phyloP scores from a whole-genome alignment of 768 basidiomycete species.

The Antrodiella citrinella region DNA sequence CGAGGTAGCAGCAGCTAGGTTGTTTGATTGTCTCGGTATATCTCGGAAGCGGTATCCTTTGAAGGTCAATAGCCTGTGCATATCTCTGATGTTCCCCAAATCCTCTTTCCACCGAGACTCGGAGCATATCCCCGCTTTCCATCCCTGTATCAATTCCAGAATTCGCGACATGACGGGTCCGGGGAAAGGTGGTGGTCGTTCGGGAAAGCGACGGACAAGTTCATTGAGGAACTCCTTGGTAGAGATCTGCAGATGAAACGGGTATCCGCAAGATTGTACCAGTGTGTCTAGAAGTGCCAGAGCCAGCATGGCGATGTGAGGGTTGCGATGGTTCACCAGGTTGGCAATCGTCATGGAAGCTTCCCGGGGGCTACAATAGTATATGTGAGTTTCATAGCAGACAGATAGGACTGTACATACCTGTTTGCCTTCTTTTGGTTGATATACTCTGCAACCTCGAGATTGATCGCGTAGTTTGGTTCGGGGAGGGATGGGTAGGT shows the following conservation, averaged over 20 bases:
- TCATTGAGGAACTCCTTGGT: conserved; percentile 99
- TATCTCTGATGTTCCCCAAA: conserved; percentile 93
- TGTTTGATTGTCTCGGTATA: conserved; percentile 18
- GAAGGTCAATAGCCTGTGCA: conserved; percentile 90
- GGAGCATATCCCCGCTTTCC: conserved; percentile 90
- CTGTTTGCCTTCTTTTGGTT: conserved; percentile 95
- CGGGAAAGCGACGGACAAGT: conserved; percentile 94
- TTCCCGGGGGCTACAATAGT: conserved; percentile 70
- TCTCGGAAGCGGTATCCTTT: conserved; percentile 85
- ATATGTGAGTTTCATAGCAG: neutral
- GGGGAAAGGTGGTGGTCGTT: conserved; percentile 92
- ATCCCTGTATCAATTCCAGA: conserved; percentile 83
- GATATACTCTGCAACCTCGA: conserved; percentile 91
- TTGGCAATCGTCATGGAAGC: conserved; percentile 80
- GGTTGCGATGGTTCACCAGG: conserved; percentile 87
- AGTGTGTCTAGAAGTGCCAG: conserved; percentile 85
- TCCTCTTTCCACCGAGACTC: conserved; percentile 94
- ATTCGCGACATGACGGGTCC: conserved; percentile 93
- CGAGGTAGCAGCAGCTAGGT: conserved; percentile 30
- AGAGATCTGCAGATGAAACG: conserved; percentile 91
- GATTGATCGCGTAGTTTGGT: conserved; percentile 85
- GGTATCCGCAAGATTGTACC: conserved; percentile 93
- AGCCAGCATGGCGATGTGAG: conserved; percentile 82
- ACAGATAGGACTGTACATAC: conserved; percentile 35
- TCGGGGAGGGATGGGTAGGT: conserved; percentile 83